These are phyloP conservation scores for Geosiphon pyriformis DNA, from an alignment of 192 early-diverging fungal species.

Conservation along the genomic window DNA sequence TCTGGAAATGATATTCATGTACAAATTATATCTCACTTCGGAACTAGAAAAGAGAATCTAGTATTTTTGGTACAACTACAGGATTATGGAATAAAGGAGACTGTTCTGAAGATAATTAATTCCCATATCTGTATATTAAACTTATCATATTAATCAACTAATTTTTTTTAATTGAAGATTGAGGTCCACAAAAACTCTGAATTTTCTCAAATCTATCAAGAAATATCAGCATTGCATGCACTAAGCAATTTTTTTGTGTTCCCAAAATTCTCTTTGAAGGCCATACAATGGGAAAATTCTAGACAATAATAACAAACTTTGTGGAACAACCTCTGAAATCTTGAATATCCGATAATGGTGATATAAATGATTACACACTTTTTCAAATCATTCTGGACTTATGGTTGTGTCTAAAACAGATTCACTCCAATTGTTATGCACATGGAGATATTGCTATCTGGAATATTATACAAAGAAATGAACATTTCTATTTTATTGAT, in stretches of 20 bases:
- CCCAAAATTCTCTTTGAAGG: conserved; percentile 4
- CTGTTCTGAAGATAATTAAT: not conserved
- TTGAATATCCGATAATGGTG: conserved; percentile 8
- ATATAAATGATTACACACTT: conserved; percentile 12
- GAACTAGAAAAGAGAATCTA: no score
- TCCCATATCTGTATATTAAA: not conserved
- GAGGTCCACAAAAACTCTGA: conserved; percentile 5
- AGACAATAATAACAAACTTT: conserved; percentile 9
- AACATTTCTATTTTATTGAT: no score
- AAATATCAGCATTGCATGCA: no score
- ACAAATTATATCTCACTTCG: not conserved
- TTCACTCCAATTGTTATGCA: not conserved
- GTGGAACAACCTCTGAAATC: conserved; percentile 5
- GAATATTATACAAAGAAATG: not conserved
- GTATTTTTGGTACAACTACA: no score
- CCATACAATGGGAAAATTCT: conserved; percentile 8
- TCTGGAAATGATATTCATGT: conserved; percentile 3
- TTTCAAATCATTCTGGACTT: conserved; percentile 5
- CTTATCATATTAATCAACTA: no score
- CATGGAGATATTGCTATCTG: not conserved
- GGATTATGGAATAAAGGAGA: not conserved
- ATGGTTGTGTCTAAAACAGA: not conserved
- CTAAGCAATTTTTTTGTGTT: no score
- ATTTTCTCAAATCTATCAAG: conserved; percentile 12
- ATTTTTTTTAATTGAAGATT: no score